A percentile compares a stretch with the other conserved stretches of the same genome.
phyloP scores from a whole-genome alignment of 306 rosid genomes.

The Clitoria ternatea region DNA sequence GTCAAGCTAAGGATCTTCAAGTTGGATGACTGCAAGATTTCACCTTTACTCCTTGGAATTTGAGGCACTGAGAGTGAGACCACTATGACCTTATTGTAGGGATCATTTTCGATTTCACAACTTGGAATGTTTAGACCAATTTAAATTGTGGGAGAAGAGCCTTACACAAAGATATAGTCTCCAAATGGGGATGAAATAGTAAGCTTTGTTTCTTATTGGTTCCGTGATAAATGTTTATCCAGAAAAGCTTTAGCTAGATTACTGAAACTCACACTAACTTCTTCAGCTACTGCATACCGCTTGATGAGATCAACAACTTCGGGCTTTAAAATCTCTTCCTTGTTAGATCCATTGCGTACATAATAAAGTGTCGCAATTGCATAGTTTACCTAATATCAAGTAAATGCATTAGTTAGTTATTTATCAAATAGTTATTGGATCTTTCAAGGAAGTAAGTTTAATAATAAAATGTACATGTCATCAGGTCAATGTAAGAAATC shows the following conservation, averaged over 20 bases:
- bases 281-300: constrained; percentile 78
- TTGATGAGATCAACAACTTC: constrained; percentile 72
- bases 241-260: constrained; percentile 80
- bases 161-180: constrained; percentile 3
- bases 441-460: background rate
- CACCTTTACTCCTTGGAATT: constrained; percentile 58
- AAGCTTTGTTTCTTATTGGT: constrained; percentile 6
- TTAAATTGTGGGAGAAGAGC: background rate
- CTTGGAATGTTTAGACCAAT: constrained; percentile 28
- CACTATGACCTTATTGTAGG: constrained; percentile 29
- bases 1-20: constrained; percentile 47
- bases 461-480: background rate
- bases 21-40: constrained; percentile 55
- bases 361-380: constrained; percentile 78
- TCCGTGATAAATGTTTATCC: constrained; percentile 51
- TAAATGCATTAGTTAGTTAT: constrained; percentile 6
- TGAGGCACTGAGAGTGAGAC: constrained; percentile 43
- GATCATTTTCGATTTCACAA: constrained; percentile 34
- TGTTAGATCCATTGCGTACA: constrained; percentile 56
- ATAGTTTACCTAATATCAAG: constrained; percentile 58
- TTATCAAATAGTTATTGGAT: background rate
- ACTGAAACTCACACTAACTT: constrained; percentile 65
- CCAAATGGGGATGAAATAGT: background rate
- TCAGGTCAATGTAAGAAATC: background rate
- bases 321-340: constrained; percentile 69